A percentile compares a stretch with the other conserved stretches of the same genome.
Evolutionary conservation across 1,284 basidiomycete genomes (phyloP).

Genomic region (Trichosporon sp.): DNA sequence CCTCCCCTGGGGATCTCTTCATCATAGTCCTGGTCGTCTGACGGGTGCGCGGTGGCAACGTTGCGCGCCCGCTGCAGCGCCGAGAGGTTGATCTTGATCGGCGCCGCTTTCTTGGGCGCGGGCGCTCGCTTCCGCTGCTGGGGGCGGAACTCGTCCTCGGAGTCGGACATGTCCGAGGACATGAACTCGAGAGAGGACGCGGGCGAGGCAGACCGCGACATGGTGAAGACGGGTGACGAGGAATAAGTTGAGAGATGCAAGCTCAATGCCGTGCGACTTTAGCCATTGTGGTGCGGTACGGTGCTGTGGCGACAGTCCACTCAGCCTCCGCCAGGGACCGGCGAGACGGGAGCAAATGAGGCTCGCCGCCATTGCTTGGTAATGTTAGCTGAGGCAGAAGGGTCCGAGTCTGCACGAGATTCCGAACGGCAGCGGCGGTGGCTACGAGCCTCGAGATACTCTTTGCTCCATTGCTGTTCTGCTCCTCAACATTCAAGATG

Average conservation of each 20-base stretch:
- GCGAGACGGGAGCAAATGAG: constrained; percentile 24
- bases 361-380: not conserved
- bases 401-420: constrained; percentile 14
- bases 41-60: constrained; percentile 38
- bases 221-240: constrained; percentile 24
- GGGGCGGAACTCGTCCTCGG: constrained; percentile 47
- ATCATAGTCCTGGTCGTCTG: constrained; percentile 37
- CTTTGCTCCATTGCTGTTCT: not conserved
- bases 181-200: constrained; percentile 54
- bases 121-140: constrained; percentile 28
- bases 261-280: not conserved
- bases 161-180: constrained; percentile 43
- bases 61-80: constrained; percentile 40
- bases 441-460: not conserved
- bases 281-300: not conserved
- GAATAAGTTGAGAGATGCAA: not conserved
- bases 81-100: constrained; percentile 48
- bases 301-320: constrained; percentile 22
- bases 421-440: constrained; percentile 1
- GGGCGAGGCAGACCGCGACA: constrained; percentile 51
- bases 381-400: constrained; percentile 8
- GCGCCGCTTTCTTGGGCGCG: constrained; percentile 21
- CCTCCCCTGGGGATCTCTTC: constrained; percentile 34
- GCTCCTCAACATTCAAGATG: constrained; percentile 23
- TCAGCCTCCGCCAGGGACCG: constrained; percentile 8